Evolutionary conservation across 768 basidiomycete species (phyloP).

Genomic region (Mycena alexandri): DNA sequence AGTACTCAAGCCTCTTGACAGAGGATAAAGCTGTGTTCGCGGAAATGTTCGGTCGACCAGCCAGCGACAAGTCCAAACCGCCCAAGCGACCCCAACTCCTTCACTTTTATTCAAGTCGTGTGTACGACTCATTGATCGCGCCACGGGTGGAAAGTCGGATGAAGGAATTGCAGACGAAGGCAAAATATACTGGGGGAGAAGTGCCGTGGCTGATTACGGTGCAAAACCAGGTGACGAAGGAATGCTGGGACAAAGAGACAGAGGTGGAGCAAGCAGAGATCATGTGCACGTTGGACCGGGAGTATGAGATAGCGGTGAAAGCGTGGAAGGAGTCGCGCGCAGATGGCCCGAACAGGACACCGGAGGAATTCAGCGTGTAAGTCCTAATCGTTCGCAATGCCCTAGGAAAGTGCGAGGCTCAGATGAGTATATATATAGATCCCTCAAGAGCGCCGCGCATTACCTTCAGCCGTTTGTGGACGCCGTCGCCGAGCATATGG

Average conservation of each 20-base stretch:
- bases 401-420: too few species aligned
- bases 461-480: constrained; percentile 14
- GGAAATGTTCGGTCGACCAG: background rate
- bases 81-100: too few species aligned
- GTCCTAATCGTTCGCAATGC: too few species aligned
- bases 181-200: background rate
- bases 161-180: background rate
- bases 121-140: background rate
- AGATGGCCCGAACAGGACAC: background rate
- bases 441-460: constrained; percentile 5
- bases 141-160: background rate
- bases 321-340: constrained; percentile 1
- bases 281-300: background rate
- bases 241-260: constrained; percentile 7
- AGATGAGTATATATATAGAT: background rate
- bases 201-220: background rate
- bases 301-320: background rate
- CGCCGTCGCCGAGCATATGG: background rate
- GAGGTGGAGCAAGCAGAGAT: background rate
- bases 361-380: constrained; percentile 4
- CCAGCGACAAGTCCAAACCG: too few species aligned
- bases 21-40: background rate
- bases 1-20: background rate
- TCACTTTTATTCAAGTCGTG: background rate
- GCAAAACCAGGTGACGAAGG: constrained; percentile 8